Evolutionary conservation across 345 rosid species (phyloP).

Genomic region (Passiflora organensis): DNA sequence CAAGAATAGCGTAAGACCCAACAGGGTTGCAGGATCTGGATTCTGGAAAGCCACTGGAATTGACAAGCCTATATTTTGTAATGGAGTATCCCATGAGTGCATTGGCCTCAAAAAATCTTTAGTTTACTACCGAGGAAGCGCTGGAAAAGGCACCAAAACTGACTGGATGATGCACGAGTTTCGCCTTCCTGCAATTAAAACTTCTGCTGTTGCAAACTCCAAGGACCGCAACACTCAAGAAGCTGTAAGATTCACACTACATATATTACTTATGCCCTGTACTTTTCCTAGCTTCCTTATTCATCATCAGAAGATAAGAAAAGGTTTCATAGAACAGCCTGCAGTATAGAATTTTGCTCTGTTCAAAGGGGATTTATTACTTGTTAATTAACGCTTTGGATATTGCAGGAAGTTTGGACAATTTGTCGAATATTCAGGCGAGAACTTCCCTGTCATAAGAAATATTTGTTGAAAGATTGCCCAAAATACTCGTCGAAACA

Average conservation of each 20-base stretch:
- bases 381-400: too few species aligned
- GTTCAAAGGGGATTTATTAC: too few species aligned
- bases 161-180: constrained; percentile 61
- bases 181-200: constrained; percentile 28
- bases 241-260: constrained; percentile 20
- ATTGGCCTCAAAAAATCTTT: constrained; percentile 46
- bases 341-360: too few species aligned
- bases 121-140: constrained; percentile 44
- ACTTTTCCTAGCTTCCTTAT: too few species aligned
- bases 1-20: constrained; percentile 46
- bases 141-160: constrained; percentile 51
- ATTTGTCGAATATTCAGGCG: constrained; percentile 31
- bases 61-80: constrained; percentile 36
- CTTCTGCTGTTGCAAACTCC: not conserved
- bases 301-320: too few species aligned
- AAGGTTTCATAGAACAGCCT: too few species aligned
- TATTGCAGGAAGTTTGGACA: constrained; percentile 37
- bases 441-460: constrained; percentile 17
- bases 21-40: constrained; percentile 48
- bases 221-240: constrained; percentile 10
- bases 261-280: too few species aligned
- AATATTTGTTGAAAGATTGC: constrained; percentile 5
- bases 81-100: constrained; percentile 12
- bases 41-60: constrained; percentile 64
- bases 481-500: constrained; percentile 5